phyloP scores from a whole-genome alignment of 768 basidiomycete genomes.

The Termitomyces sp. region DNA sequence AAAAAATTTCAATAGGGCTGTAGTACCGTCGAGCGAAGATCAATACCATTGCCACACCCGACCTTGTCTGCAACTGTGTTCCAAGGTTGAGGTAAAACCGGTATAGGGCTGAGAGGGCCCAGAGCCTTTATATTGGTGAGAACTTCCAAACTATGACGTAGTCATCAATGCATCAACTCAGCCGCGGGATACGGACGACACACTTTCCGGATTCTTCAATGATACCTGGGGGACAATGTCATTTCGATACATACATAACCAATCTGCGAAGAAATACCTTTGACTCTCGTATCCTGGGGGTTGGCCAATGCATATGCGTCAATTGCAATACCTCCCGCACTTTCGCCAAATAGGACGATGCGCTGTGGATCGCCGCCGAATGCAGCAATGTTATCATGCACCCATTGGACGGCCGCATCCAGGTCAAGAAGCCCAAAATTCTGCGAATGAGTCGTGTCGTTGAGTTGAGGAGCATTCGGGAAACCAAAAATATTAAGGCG shows the following conservation, averaged over 20 bases:
- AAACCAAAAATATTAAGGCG: constrained; percentile 33
- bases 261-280: background rate
- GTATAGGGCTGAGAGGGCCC: background rate
- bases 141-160: background rate
- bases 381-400: constrained; percentile 37
- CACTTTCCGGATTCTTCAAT: constrained; percentile 33
- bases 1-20: background rate
- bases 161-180: background rate
- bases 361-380: constrained; percentile 38
- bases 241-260: background rate
- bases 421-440: constrained; percentile 35
- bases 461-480: constrained; percentile 33
- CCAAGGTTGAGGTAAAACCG: background rate
- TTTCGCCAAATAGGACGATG: constrained; percentile 30
- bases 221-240: constrained; percentile 15
- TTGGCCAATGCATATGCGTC: constrained; percentile 30
- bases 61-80: constrained; percentile 19
- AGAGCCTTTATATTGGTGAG: background rate
- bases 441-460: constrained; percentile 14
- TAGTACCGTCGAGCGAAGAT: background rate
- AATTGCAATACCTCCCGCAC: constrained; percentile 27
- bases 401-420: constrained; percentile 38
- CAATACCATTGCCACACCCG: constrained; percentile 28
- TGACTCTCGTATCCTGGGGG: constrained; percentile 23
- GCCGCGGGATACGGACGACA: background rate